A percentile compares a stretch with the other conserved stretches of the same genome.
These are phyloP conservation scores for Didymellaceae sp. DNA, from an alignment of 2,329 filamentous ascomycete genomes.

Conservation along the genomic window DNA sequence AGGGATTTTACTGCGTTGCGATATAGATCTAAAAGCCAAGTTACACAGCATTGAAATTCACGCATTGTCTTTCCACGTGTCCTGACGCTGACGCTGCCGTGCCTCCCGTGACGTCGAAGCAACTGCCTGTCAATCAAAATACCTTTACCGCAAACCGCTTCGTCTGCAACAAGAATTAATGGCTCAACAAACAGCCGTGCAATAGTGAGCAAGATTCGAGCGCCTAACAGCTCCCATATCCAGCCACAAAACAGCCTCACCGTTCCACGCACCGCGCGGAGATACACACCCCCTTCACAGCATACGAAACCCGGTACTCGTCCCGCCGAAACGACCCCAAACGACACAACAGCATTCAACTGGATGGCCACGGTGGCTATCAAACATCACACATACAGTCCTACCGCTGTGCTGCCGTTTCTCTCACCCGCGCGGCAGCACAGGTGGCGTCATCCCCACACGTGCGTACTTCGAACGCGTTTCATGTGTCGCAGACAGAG, in stretches of 20 bases:
- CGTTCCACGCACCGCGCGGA: background rate
- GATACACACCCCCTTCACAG: too few species aligned
- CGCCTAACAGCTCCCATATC: constrained; percentile 3
- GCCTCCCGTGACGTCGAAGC: background rate
- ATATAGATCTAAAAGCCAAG: constrained; percentile 14
- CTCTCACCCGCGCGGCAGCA: background rate
- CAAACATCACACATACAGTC: background rate
- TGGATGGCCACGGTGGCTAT: constrained; percentile 1
- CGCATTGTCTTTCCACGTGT: constrained; percentile 4
- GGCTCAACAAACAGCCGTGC: background rate
- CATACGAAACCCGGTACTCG: too few species aligned
- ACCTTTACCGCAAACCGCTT: background rate
- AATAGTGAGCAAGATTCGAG: background rate
- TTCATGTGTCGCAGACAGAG: constrained; percentile 1
- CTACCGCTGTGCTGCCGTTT: constrained; percentile 4
- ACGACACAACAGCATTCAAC: background rate
- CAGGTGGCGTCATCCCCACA: background rate
- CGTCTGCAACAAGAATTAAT: background rate
- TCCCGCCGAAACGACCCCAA: too few species aligned
- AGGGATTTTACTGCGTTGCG: constrained; percentile 18
- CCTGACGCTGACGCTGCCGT: background rate
- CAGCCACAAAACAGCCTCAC: constrained; percentile 16
- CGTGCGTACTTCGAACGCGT: constrained; percentile 10
- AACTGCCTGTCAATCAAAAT: background rate
- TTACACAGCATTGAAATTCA: constrained; percentile 5